These are phyloP conservation scores for Fulvia fulva DNA, from an alignment of 2,329 filamentous ascomycete species.

Conservation along the genomic window DNA sequence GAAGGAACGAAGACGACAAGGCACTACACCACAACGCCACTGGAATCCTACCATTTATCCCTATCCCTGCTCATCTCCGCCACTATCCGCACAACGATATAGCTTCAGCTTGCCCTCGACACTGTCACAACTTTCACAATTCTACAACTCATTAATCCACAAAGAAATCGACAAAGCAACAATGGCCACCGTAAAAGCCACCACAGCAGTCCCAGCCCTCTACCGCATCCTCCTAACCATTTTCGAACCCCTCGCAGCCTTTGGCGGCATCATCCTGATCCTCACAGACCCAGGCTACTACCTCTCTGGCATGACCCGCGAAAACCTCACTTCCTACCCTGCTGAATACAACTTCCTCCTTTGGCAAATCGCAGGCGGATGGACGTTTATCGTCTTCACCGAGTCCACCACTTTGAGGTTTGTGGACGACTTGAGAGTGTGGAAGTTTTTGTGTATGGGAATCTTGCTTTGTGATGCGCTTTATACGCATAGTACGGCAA, in stretches of 20 bases:
- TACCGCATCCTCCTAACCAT: conserved; percentile 28
- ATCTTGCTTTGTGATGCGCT: conserved; percentile 26
- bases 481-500: conserved; percentile 26
- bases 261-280: conserved; percentile 24
- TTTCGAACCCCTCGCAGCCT: conserved; percentile 27
- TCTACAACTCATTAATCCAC: neutral
- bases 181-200: conserved; percentile 19
- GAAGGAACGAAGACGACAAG: neutral
- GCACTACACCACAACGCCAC: neutral
- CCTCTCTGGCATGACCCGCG: conserved; percentile 22
- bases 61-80: neutral
- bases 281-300: conserved; percentile 22
- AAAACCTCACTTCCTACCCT: conserved; percentile 19
- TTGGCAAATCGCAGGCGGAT: conserved; percentile 30
- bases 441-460: conserved; percentile 27
- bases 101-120: too few relatives aligned
- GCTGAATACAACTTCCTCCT: conserved; percentile 26
- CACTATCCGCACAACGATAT: neutral
- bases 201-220: conserved; percentile 21
- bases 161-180: neutral
- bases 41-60: too few relatives aligned
- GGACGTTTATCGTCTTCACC: conserved; percentile 29
- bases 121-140: neutral
- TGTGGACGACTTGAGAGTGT: conserved; percentile 30
- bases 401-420: conserved; percentile 27